These are phyloP conservation scores for Starmerella sp. DNA, from an alignment of 805 yeast species.

Conservation along the genomic window DNA sequence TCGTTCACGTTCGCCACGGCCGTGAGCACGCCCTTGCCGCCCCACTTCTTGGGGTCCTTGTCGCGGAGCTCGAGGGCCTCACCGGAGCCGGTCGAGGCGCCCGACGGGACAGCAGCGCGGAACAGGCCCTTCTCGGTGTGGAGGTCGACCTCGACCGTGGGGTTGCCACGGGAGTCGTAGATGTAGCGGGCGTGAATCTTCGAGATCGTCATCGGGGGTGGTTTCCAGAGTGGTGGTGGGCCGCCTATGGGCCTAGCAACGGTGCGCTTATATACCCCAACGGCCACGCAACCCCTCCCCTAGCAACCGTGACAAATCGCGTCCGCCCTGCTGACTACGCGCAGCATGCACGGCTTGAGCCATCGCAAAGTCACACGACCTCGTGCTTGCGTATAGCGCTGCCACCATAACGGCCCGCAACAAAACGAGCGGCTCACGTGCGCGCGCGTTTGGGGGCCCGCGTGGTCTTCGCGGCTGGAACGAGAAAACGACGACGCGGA, in stretches of 20 bases:
- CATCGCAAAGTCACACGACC: conserved; percentile 3
- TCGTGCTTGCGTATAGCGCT: conserved; percentile 1
- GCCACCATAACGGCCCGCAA: background rate
- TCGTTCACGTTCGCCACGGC: conserved; percentile 95
- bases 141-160: conserved; percentile 97
- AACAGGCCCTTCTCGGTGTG: conserved; percentile 84
- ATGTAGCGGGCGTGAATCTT: conserved; percentile 91
- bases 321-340: background rate
- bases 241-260: background rate
- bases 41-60: conserved; percentile 94
- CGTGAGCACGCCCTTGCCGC: conserved; percentile 95
- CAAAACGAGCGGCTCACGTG: background rate
- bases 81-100: conserved; percentile 98
- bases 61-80: conserved; percentile 99
- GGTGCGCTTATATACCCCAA: conserved; percentile 7
- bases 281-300: conserved; percentile 9
- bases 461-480: background rate
- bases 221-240: conserved; percentile 4
- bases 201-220: conserved; percentile 56
- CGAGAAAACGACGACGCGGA: background rate
- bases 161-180: conserved; percentile 99
- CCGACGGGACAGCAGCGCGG: conserved; percentile 98
- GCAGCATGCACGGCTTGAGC: background rate
- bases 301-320: background rate
- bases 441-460: background rate